A percentile compares a stretch with the other conserved stretches of the same genome.
Conservation (phyloP, 1,139 yeast species). For the Groenewaldozyma sp. region DNA sequence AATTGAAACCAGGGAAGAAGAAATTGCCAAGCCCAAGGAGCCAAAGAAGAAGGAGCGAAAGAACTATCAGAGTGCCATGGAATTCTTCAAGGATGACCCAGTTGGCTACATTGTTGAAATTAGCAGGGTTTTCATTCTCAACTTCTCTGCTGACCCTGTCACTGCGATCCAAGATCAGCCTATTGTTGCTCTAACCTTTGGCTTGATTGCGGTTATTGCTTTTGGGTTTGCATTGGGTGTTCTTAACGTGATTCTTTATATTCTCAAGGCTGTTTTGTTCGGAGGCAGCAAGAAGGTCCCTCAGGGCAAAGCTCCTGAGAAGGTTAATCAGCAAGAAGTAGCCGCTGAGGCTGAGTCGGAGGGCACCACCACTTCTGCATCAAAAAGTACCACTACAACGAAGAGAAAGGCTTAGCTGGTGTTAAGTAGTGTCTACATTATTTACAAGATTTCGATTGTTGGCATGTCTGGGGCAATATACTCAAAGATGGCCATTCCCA, state of each 20-base stretch:
- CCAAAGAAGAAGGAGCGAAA: conserved; percentile 19
- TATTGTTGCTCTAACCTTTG: conserved; percentile 24
- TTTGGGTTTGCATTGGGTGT: conserved; percentile 22
- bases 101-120: conserved; percentile 24
- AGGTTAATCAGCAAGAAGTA: conserved; percentile 10
- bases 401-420: conserved; percentile 22
- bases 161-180: conserved; percentile 30
- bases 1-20: conserved; percentile 39
- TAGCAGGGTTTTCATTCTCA: conserved; percentile 25
- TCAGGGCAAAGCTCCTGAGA: conserved; percentile 11
- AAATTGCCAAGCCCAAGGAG: conserved; percentile 27
- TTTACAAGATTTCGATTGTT: background rate
- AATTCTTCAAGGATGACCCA: conserved; percentile 31
- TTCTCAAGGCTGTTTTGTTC: conserved; percentile 10
- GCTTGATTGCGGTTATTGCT: conserved; percentile 15
- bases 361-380: conserved; percentile 13
- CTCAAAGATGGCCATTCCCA: background rate
- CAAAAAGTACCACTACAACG: conserved; percentile 18
- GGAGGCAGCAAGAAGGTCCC: conserved; percentile 10
- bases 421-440: no score
- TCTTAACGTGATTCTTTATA: conserved; percentile 16
- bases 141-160: conserved; percentile 26
- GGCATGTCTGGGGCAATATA: background rate
- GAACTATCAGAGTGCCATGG: conserved; percentile 20
- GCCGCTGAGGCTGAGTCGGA: conserved; percentile 11